Base-by-base conservation (phyloP, 768 basidiomycete genomes). In the Phanerochaete carnosa region DNA sequence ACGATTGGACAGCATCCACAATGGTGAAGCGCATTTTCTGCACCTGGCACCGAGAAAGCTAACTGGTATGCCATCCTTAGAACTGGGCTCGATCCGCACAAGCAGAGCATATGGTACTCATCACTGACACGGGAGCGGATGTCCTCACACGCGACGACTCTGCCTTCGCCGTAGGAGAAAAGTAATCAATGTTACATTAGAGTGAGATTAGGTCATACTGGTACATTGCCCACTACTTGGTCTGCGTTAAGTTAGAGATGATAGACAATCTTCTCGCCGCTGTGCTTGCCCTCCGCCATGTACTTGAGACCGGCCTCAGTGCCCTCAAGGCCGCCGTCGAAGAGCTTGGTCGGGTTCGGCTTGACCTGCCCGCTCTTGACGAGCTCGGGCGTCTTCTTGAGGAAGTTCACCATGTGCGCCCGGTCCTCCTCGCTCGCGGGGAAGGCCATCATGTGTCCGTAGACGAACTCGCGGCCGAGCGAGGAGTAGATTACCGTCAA, bases 1-100 rank as follows among this genome's bases (percentile, higher is more conserved):
- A 96, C 69, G 92, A 91, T 26, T 96, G 95, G 95, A 94, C 93
- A 2, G 86, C 89, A n/a, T 90, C 90, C 0, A 94, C 94, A 0
- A 87, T 90, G 78, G 94, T 86, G 68, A 43, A 19, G 39, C 57
- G 83, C 33, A 29, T 45, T 1, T 47, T 39, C 11, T 37, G 13
- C 1, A 46, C 26, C 23, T n/a, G 12, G 16, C 23, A 33, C 8
- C 26, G 12, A 30, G 35, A 39, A 53, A 29, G 37, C 43, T 16
- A 16, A 22, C 29, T 37, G n/a, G 8, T 49, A 23, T 7, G 16
- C 50, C 2, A 11, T 23, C 22, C n/a, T 7, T 39, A 68, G 63
- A 65, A 61, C 47, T 62, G 58, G 37, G 56, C 62, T 15, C 61
- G 66, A 1, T 53, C 61, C 26, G 66, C 66, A 26, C 66, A 67